Base-by-base conservation (phyloP, 495 filamentous ascomycete species). In the Aspergillus indologenus region DNA sequence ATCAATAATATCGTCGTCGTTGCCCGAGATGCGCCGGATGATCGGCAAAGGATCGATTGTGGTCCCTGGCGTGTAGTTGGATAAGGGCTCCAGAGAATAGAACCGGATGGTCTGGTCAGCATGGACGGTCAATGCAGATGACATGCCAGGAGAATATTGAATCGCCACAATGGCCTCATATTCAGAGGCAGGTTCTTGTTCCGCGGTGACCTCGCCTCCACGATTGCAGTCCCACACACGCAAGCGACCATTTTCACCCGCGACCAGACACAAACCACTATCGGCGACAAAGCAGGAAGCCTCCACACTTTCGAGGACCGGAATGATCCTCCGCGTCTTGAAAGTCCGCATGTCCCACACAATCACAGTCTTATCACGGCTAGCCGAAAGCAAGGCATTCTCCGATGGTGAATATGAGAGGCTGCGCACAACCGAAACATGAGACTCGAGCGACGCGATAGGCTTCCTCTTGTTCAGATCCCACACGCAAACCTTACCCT, bases 1-100 rank as follows among this genome's bases (percentile, higher is more conserved):
- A 63, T 98, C 95, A 63, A 98, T 95, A 56, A 98, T 92, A 68
- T 98, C 94, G 67, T 98, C 94, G 70, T 98, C 91, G 34, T 94
- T 96, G 21, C 95, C 95, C 19, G 93, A 96, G 61, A 98, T 93
- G 18, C 90, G 83, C 57, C 89, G 85, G 44, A 80, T 67, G 17
- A 86, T 66, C 7, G 79, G 74, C 47, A 89, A 68, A 20, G 83
- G 75, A 47, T 73, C 58, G 53, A 88, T 57, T 2, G 56, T 67
- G 17, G 66, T 65, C 2, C 71, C 72, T 45, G 69, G 62, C 64
- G 72, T 69, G 56, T 67, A 73, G 51, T 65, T 55, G 40, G 70
- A 67, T 51, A 83, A 61, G 29, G 69, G 47, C 21, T 75, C 65
- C n/a, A 79, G 61, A 6, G 87, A 88, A 68, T 95, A 89, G 26